Base-by-base conservation (phyloP, 805 yeast genomes). In the Sungouiella thailandica region DNA sequence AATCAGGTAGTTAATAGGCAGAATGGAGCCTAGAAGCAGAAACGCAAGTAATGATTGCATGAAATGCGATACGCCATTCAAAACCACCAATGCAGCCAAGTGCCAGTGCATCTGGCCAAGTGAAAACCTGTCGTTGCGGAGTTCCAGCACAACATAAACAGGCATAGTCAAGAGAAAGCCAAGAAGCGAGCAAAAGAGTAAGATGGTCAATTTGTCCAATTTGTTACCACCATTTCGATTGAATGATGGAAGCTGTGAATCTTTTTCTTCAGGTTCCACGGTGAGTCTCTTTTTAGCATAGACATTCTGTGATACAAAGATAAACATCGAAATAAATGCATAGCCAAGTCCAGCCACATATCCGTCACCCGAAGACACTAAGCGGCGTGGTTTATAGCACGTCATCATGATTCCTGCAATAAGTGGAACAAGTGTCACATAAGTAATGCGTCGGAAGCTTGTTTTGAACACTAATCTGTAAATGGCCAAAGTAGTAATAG, bases 331-430 rank as follows among this genome's bases (percentile, higher is more conserved):
- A 14, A 70, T 39, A 36, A 73, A 71, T 6, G 80, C 79, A 52
- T 67, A 74, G 6, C 58, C 27, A 39, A 75, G 59, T 2, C 82
- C 82, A 7, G 47, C 35, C 12, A 49, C 17, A 38, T 59, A 54
- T 23, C 35, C 43, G 8, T 46, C 38, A 15, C 35, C 35, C 10
- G 46, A 23, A 6, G 43, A 32, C 14, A 29, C 23, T 13, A 64
- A 53, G 48, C 25, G 29, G 28, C 72, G 68, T 37, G 79, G 58
- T 40, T 62, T 65, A 47, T 61, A 72, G 53, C 90, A 83, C 4
- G 85, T 77, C 50, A 88, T 62, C 73, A 88, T 86, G 38, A 90
- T 95, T 12, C 98, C 98, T 18, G 71, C 34, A 26, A 89, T 75
- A 40, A 90, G 67, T 0, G 97, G 95, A 0, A 81, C 47, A 50